phyloP scores from a whole-genome alignment of 2,329 filamentous ascomycete genomes.

The Scedosporium apiospermum region DNA sequence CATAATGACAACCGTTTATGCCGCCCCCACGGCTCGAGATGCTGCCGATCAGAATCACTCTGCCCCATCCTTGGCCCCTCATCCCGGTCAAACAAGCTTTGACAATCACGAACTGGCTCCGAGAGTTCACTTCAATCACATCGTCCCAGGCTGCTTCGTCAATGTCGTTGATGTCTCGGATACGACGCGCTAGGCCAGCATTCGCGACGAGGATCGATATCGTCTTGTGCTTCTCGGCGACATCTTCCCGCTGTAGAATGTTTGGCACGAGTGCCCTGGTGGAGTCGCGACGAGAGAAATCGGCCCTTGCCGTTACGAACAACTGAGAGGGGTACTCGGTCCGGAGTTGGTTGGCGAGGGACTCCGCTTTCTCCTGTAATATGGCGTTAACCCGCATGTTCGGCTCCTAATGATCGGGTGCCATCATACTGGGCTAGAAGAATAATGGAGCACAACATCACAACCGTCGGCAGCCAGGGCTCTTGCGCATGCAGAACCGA shows the following conservation, averaged over 20 bases:
- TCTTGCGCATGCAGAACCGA: constrained; percentile 21
- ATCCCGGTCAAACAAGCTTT: constrained; percentile 21
- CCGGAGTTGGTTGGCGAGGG: background rate
- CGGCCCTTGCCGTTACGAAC: constrained; percentile 17
- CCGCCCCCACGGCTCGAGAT: constrained; percentile 23
- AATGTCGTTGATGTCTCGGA: constrained; percentile 22
- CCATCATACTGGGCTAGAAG: constrained; percentile 19
- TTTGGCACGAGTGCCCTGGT: constrained; percentile 15
- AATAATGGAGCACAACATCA: constrained; percentile 24
- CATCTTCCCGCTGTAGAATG: constrained; percentile 11
- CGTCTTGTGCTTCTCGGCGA: constrained; percentile 15
- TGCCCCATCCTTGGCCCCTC: constrained; percentile 21
- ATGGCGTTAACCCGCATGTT: background rate
- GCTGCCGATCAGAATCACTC: constrained; percentile 22
- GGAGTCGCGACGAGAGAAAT: constrained; percentile 17
- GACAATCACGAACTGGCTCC: constrained; percentile 24
- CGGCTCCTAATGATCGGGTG: background rate
- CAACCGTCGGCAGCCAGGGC: constrained; percentile 24
- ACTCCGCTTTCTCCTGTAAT: background rate
- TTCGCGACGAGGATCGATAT: constrained; percentile 23
- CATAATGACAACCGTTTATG: constrained; percentile 25
- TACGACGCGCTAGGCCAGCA: constrained; percentile 21
- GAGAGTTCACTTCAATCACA: constrained; percentile 23
- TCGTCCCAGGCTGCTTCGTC: constrained; percentile 25
- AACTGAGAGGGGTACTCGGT: constrained; percentile 16